Conservation (phyloP, 2,329 filamentous ascomycete genomes). For the Knoxdaviesia capensis region DNA sequence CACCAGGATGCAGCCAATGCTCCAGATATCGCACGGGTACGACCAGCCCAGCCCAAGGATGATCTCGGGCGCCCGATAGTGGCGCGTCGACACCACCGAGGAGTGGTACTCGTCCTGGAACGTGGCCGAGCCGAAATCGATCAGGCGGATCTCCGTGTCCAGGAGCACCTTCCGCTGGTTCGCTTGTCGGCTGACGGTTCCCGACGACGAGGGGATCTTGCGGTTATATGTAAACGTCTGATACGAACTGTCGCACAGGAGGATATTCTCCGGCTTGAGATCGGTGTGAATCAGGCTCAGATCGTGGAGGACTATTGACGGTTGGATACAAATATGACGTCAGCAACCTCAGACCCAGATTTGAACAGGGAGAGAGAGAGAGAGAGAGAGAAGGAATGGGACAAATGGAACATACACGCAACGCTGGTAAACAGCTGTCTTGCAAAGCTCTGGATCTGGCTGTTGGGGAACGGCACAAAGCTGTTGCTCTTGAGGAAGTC, state of each 20-base stretch:
- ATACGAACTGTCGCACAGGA: constrained; percentile 43
- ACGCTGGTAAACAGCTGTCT: constrained; percentile 95
- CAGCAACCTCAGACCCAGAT: no score
- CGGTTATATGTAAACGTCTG: constrained; percentile 54
- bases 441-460: constrained; percentile 93
- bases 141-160: constrained; percentile 49
- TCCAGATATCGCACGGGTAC: constrained; percentile 55
- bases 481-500: constrained; percentile 92
- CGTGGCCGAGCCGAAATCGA: constrained; percentile 52
- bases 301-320: constrained; percentile 62
- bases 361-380: no score
- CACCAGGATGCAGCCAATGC: constrained; percentile 52
- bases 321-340: no score
- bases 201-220: constrained; percentile 47
- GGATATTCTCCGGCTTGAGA: constrained; percentile 50
- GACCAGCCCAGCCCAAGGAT: constrained; percentile 53
- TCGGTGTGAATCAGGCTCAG: constrained; percentile 91
- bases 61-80: constrained; percentile 51
- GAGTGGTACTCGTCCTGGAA: constrained; percentile 58
- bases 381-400: constrained; percentile 2
- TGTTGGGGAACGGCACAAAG: constrained; percentile 95
- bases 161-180: constrained; percentile 43
- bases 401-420: constrained; percentile 48
- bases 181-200: constrained; percentile 36
- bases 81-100: constrained; percentile 48